Conservation (phyloP, 106 monocot genomes). For the Dendrobium nobile region DNA sequence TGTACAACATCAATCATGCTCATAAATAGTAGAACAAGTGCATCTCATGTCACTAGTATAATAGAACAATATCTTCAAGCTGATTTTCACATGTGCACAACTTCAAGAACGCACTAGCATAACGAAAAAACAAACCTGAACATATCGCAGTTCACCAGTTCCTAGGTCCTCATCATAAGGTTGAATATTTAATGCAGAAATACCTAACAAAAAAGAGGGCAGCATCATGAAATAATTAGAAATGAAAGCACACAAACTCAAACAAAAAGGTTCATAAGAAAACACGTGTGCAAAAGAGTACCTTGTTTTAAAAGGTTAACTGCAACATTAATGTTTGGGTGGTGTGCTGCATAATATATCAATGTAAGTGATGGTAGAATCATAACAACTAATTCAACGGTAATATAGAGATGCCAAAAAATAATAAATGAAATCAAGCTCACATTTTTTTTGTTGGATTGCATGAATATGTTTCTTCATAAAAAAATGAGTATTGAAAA, state of each 20-base stretch:
- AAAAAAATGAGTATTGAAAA: not conserved
- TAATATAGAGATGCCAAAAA: not conserved
- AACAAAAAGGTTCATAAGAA: not conserved
- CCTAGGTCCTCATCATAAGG: conserved; percentile 85
- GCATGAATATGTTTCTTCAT: not conserved
- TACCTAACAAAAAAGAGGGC: conserved; percentile 35
- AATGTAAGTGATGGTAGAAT: conserved; percentile 2
- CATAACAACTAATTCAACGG: not conserved
- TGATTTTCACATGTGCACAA: not conserved
- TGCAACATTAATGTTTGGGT: conserved; percentile 81
- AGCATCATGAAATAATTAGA: conserved; percentile 4
- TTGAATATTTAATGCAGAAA: conserved; percentile 50
- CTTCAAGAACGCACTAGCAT: not conserved
- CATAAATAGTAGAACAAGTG: not conserved
- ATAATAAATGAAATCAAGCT: not conserved
- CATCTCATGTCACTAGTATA: not conserved
- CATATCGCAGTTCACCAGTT: conserved; percentile 88
- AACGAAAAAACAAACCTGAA: conserved; percentile 59
- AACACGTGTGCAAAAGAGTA: not conserved
- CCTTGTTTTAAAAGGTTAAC: conserved; percentile 80
- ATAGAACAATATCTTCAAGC: not conserved
- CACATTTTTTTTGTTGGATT: not conserved
- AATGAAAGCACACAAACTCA: conserved; percentile 11
- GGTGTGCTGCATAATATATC: conserved; percentile 65
- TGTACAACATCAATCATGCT: not conserved